Percentiles rank a stretch among this genome's conserved stretches.
These are phyloP conservation scores for Paramecium tetraurelia DNA, from an alignment of 73 alveolate genomes.

Conservation along the genomic window DNA sequence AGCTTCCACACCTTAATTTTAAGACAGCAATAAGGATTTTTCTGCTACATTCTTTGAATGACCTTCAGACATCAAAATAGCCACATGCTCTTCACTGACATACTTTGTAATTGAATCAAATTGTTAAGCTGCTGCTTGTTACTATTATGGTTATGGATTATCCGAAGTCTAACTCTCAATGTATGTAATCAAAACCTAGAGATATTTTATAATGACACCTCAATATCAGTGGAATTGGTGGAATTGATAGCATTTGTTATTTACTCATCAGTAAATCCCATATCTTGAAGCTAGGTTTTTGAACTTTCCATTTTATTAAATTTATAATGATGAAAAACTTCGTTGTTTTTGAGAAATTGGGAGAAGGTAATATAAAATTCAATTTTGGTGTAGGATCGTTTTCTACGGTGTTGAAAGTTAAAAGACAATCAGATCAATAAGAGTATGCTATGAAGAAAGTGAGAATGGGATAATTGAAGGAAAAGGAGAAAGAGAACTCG, in stretches of 20 bases:
- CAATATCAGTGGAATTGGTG: background rate
- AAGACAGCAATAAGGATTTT: background rate
- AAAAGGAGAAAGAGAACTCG: constrained; percentile 73
- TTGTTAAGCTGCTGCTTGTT: background rate
- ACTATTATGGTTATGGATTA: background rate
- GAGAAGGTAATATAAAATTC: constrained; percentile 66
- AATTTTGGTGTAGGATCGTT: constrained; percentile 35
- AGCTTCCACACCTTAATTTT: background rate
- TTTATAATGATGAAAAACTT: constrained; percentile 61
- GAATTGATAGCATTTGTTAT: background rate
- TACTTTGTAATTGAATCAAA: background rate
- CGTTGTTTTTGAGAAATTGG: constrained; percentile 63
- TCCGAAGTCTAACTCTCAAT: background rate
- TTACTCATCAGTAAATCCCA: constrained; percentile 33
- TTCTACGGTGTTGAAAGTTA: constrained; percentile 74
- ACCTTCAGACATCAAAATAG: background rate
- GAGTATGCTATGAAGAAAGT: constrained; percentile 75
- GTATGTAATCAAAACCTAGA: background rate
- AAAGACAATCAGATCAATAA: constrained; percentile 66
- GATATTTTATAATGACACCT: background rate
- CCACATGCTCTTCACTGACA: constrained; percentile 11
- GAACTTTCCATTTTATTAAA: background rate
- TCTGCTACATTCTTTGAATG: constrained; percentile 17
- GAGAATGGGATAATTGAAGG: constrained; percentile 62
- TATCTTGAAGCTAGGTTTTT: background rate